Evolutionary conservation across 2,329 filamentous ascomycete species (phyloP).

Genomic region (Sporothrix pseudoabietina): DNA sequence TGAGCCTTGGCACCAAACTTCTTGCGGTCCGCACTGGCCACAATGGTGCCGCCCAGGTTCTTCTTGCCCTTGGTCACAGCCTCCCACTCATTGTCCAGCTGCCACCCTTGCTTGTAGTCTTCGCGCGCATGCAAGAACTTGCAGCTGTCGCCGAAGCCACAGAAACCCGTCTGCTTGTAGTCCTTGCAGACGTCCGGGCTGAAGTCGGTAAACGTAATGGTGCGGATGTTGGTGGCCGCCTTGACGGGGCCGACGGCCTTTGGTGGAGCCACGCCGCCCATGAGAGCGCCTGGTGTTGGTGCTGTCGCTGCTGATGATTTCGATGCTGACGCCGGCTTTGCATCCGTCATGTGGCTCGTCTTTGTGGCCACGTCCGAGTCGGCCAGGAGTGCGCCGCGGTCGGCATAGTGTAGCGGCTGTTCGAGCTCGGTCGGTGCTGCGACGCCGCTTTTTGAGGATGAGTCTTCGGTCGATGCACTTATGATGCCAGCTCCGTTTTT

Average conservation of each 20-base stretch:
- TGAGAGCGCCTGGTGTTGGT: conserved; percentile 15
- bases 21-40: conserved; percentile 60
- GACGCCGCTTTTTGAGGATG: background rate
- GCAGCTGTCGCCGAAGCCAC: conserved; percentile 70
- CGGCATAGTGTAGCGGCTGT: conserved; percentile 48
- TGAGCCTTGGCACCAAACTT: conserved; percentile 33
- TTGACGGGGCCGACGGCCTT: conserved; percentile 76
- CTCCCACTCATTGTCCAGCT: conserved; percentile 94
- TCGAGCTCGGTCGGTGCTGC: conserved; percentile 45
- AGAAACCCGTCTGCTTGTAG: conserved; percentile 59
- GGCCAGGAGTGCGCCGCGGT: conserved; percentile 64
- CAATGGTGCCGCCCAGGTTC: conserved; percentile 60
- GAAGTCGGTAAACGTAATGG: conserved; percentile 87
- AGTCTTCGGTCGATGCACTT: conserved; percentile 46
- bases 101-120: conserved; percentile 90
- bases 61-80: conserved; percentile 73
- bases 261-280: conserved; percentile 12
- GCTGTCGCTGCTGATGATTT: conserved; percentile 62
- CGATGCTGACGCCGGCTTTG: conserved; percentile 48
- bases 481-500: conserved; percentile 50
- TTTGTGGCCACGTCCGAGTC: conserved; percentile 86
- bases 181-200: conserved; percentile 95
- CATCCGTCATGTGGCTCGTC: conserved; percentile 63
- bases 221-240: conserved; percentile 84
- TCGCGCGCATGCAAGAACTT: conserved; percentile 77